phyloP scores from a whole-genome alignment of 805 yeast genomes.

The Pichia occidentalis region DNA sequence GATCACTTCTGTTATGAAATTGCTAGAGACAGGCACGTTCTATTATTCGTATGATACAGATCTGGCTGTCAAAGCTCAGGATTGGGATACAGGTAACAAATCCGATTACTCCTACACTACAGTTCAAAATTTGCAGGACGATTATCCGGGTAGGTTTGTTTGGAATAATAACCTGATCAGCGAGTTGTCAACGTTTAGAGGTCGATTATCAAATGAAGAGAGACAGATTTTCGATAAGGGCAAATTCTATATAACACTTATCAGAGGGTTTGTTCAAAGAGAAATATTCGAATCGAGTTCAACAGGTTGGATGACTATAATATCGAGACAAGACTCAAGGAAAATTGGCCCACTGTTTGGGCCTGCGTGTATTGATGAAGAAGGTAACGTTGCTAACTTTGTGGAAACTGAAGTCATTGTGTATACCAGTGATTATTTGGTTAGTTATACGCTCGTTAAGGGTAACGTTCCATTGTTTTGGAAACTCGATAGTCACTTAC shows the following conservation, averaged over 20 bases:
- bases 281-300: conserved; percentile 28
- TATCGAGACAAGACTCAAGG: conserved; percentile 45
- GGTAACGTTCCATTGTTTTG: conserved; percentile 54
- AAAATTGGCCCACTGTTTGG: conserved; percentile 47
- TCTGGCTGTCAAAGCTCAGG: conserved; percentile 39
- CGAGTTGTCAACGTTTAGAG: conserved; percentile 41
- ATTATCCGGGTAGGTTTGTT: conserved; percentile 40
- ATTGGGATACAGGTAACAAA: conserved; percentile 30
- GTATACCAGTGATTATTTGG: conserved; percentile 29
- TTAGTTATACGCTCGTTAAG: conserved; percentile 39
- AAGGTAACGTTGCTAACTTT: conserved; percentile 54
- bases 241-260: conserved; percentile 41
- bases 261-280: conserved; percentile 42
- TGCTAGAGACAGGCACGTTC: conserved; percentile 42
- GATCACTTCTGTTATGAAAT: conserved; percentile 29
- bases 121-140: conserved; percentile 24
- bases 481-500: conserved; percentile 42
- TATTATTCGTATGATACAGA: conserved; percentile 44
- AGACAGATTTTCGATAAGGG: conserved; percentile 37
- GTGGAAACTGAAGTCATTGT: conserved; percentile 47
- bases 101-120: conserved; percentile 8
- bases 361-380: conserved; percentile 52
- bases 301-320: conserved; percentile 33
- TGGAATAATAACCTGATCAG: conserved; percentile 47
- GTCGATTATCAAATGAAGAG: conserved; percentile 36